Evolutionary conservation across 2,329 filamentous ascomycete species (phyloP), one percentile per base, ranked within the genome.

Genomic region (Clonostachys sp.): DNA sequence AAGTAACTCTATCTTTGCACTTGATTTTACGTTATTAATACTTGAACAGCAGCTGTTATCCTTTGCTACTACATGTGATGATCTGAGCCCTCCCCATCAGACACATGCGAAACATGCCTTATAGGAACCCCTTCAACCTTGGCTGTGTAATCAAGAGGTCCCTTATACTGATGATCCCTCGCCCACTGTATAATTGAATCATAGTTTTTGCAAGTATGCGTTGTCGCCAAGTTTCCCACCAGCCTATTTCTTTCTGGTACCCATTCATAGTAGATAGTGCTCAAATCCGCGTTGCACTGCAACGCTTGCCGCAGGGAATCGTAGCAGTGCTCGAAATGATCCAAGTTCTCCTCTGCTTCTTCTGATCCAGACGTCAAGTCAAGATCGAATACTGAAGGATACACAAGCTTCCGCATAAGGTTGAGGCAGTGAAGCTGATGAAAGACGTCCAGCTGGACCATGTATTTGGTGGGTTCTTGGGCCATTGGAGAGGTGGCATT

Each of bases 361-460:
- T 75, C 70, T 43, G 78, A 71, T 12, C 73, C 73, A 20, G 71
- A 72, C 4, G 71, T 57, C 10, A 70, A 61, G 16, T 55, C 53
- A 8, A 51, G 47, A 10, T 55, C 52, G 54, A 77, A 78, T 53
- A 77, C 71, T 6, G 71, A 68, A 47, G 70, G 72, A 54, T 75
- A 74, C 1, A 73, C 68, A 13, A 72, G 67, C 57, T 76, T 70
- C 24, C 73, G 59, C 58, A 68, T 59, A 47, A 75, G 55, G 57
- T 76, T 75, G 54, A 75, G 60, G 61, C 73, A 76, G 56, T 75
- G 73, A 41, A 77, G 64, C 53, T 80, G 75, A 33, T 80, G 61
- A 6, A 73, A 79, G 2, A 80, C 78, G 33, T 79, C 68, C 55
- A 81, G 82, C 2, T 79, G 78, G 44, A 74, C 72, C 51, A 77